A percentile compares a stretch with the other conserved stretches of the same genome.
phyloP scores from a whole-genome alignment of 2,329 filamentous ascomycete genomes.

The Colletotrichum tamarilloi region DNA sequence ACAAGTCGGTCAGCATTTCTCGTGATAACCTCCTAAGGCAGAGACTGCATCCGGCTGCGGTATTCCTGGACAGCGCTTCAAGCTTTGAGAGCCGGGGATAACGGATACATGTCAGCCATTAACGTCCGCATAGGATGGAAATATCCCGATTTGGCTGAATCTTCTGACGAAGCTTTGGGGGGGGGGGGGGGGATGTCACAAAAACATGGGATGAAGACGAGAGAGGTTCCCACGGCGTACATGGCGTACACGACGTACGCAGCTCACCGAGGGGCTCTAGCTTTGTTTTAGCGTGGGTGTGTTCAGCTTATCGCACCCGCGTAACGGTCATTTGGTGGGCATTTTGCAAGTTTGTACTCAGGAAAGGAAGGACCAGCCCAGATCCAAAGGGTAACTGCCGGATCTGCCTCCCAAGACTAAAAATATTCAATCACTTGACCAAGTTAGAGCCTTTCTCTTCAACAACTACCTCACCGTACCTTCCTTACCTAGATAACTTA shows the following conservation, averaged over 20 bases:
- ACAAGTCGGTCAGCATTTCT: not conserved
- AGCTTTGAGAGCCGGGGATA: not conserved
- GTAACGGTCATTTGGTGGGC: constrained; percentile 6
- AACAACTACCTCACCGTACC: not conserved
- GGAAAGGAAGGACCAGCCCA: not conserved
- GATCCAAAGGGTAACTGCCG: constrained; percentile 24
- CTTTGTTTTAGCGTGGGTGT: constrained; percentile 19
- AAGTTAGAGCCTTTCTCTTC: not conserved
- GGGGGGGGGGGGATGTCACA: not conserved
- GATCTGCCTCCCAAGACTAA: constrained; percentile 1
- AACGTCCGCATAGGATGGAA: constrained; percentile 6
- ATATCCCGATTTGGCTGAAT: constrained; percentile 21
- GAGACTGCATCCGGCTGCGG: no score
- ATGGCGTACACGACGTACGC: not conserved
- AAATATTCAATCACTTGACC: not conserved
- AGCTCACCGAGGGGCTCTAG: constrained; percentile 29
- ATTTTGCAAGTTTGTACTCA: not conserved
- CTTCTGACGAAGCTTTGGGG: not conserved
- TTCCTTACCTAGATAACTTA: no score
- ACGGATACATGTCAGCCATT: not conserved
- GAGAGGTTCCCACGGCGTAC: no score
- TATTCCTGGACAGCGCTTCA: not conserved
- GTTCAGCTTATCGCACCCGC: constrained; percentile 10
- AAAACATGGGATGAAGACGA: constrained; percentile 8
- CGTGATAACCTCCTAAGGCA: no score